Evolutionary conservation across 352 stramenopile genomes (phyloP).

Genomic region (Pythium dissimile): DNA sequence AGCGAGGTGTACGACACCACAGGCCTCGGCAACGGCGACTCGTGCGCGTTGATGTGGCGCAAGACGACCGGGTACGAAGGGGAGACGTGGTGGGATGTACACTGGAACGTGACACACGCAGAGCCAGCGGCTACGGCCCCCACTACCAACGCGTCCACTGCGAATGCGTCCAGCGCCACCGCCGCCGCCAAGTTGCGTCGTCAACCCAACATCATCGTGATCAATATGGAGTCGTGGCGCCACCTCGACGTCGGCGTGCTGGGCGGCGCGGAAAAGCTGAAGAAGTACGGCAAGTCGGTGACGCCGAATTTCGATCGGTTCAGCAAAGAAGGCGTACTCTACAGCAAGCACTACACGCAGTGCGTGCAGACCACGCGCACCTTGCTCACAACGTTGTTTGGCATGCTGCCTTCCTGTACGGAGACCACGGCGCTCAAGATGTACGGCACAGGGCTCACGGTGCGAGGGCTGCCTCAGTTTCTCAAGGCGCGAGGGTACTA

Average conservation of each 20-base stretch:
- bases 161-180: not conserved
- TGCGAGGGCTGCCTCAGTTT: conserved; percentile 59
- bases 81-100: conserved; percentile 45
- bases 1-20: conserved; percentile 43
- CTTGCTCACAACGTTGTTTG: conserved; percentile 68
- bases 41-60: conserved; percentile 60
- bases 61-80: conserved; percentile 54
- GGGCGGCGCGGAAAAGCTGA: conserved; percentile 43
- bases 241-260: conserved; percentile 67
- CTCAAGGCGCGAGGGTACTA: conserved; percentile 65
- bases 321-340: conserved; percentile 48
- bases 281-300: conserved; percentile 34
- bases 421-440: conserved; percentile 61
- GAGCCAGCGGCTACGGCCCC: not conserved
- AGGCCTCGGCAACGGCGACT: conserved; percentile 53
- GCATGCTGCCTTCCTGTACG: conserved; percentile 64
- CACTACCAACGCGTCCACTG: not conserved
- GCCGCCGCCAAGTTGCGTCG: no score
- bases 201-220: conserved; percentile 62
- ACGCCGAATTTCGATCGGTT: conserved; percentile 64
- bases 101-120: conserved; percentile 28
- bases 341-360: conserved; percentile 66
- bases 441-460: conserved; percentile 46
- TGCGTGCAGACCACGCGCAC: conserved; percentile 66
- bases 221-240: conserved; percentile 75